Evolutionary conservation across 2,329 filamentous ascomycete genomes (phyloP).

Genomic region (Exophiala mesophila): DNA sequence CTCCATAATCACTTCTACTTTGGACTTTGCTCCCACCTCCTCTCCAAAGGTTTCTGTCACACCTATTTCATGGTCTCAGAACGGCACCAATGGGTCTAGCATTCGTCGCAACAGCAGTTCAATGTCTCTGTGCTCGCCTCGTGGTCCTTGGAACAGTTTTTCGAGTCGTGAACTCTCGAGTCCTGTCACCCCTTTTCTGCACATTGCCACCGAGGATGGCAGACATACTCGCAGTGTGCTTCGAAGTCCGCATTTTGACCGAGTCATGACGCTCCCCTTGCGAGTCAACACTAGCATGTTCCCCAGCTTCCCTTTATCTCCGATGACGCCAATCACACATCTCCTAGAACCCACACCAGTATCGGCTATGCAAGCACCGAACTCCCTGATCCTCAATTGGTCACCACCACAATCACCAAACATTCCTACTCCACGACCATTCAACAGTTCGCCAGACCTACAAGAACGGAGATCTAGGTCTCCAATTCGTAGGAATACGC

Average conservation of each 20-base stretch:
- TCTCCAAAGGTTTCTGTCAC: not conserved
- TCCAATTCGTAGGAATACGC: slow-evolving; percentile 15
- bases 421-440: not conserved
- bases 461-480: slow-evolving; percentile 5
- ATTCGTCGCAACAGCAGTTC: not conserved
- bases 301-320: not conserved
- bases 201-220: slow-evolving; percentile 10
- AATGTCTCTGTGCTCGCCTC: slow-evolving; percentile 3
- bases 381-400: slow-evolving; percentile 6
- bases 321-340: slow-evolving; percentile 2
- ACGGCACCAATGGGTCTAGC: not conserved
- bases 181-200: slow-evolving; percentile 9
- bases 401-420: slow-evolving; percentile 7
- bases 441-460: not conserved
- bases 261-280: slow-evolving; percentile 16
- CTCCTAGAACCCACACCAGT: not conserved
- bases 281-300: slow-evolving; percentile 16
- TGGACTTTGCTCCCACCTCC: too few species aligned
- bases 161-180: too few species aligned
- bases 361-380: not conserved
- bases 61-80: not conserved
- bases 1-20: not conserved
- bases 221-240: slow-evolving; percentile 20
- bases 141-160: slow-evolving; percentile 2
- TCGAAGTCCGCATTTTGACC: slow-evolving; percentile 8